Evolutionary conservation across 2,329 filamentous ascomycete genomes (phyloP).

Genomic region (Byssothecium circinans): DNA sequence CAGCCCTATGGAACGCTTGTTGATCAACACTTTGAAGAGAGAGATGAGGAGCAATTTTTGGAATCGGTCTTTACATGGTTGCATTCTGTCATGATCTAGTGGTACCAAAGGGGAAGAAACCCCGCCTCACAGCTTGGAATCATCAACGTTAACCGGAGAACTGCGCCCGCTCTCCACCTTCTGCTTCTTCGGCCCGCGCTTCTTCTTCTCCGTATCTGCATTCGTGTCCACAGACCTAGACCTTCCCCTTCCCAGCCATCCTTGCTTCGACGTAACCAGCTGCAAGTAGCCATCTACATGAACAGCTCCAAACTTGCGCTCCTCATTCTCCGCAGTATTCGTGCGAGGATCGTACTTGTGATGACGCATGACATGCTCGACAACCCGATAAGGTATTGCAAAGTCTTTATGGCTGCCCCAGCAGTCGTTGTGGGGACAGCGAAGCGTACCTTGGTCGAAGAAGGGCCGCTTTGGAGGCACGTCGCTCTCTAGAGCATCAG

Average conservation of each 20-base stretch:
- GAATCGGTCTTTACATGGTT: too few species aligned
- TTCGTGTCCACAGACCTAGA: slow-evolving; percentile 17
- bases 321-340: slow-evolving; percentile 51
- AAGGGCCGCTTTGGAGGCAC: slow-evolving; percentile 24
- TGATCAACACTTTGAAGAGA: too few species aligned
- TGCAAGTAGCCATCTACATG: slow-evolving; percentile 70
- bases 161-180: slow-evolving; percentile 6
- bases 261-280: slow-evolving; percentile 49
- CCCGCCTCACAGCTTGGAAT: neutral
- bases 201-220: slow-evolving; percentile 1
- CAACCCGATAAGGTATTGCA: slow-evolving; percentile 29
- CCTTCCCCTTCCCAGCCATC: slow-evolving; percentile 30
- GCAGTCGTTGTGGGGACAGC: slow-evolving; percentile 40
- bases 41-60: too few species aligned
- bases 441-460: slow-evolving; percentile 29
- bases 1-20: neutral
- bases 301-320: slow-evolving; percentile 59
- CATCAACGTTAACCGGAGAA: neutral
- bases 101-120: too few species aligned
- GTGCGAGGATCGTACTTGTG: slow-evolving; percentile 48
- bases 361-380: slow-evolving; percentile 50
- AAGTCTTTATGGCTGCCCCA: slow-evolving; percentile 29
- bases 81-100: too few species aligned
- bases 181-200: slow-evolving; percentile 17
- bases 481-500: slow-evolving; percentile 1